Conservation (phyloP, 106 monocot genomes). For the Ottelia alismoides region DNA sequence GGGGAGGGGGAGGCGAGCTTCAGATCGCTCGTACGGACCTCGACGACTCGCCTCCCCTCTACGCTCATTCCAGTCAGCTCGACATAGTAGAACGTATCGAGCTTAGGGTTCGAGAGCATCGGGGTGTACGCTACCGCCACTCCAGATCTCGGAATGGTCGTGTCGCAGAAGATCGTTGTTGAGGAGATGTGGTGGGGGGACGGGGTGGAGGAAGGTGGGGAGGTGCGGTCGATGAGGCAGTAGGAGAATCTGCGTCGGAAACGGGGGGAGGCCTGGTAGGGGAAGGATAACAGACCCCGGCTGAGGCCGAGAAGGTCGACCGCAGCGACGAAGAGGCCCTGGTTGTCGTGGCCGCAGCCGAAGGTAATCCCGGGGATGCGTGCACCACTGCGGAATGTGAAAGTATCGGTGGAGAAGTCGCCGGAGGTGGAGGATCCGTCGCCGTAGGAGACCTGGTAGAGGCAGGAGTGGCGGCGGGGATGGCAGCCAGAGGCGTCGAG, state of each 20-base stretch:
- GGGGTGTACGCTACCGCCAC: slow-evolving; percentile 36
- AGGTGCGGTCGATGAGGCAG: slow-evolving; percentile 59
- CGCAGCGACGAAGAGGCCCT: slow-evolving; percentile 61
- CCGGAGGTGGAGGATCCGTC: slow-evolving; percentile 82
- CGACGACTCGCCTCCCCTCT: slow-evolving; percentile 35
- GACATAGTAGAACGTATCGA: slow-evolving; percentile 51
- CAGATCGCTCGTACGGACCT: no score
- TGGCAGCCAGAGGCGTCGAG: slow-evolving; percentile 20
- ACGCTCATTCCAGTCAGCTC: slow-evolving; percentile 43
- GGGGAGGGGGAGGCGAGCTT: no score
- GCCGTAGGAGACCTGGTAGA: slow-evolving; percentile 71
- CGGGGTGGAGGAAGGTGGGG: slow-evolving; percentile 1
- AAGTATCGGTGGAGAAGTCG: slow-evolving; percentile 39
- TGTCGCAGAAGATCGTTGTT: slow-evolving; percentile 25
- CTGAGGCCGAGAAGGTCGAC: slow-evolving; percentile 56
- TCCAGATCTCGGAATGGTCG: no score
- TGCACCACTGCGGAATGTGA: slow-evolving; percentile 30
- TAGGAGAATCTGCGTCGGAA: slow-evolving; percentile 43
- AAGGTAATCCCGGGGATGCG: slow-evolving; percentile 15
- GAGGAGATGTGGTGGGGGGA: slow-evolving; percentile 13
- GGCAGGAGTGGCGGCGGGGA: slow-evolving; percentile 7
- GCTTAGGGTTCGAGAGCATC: slow-evolving; percentile 25
- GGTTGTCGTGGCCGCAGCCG: slow-evolving; percentile 66
- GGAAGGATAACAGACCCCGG: slow-evolving; percentile 52
- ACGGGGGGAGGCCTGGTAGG: slow-evolving; percentile 32